Evolutionary conservation across 441 rosid species (phyloP), one percentile per base, ranked within the genome.

Genomic region (Cnidoscolus chayamansa): DNA sequence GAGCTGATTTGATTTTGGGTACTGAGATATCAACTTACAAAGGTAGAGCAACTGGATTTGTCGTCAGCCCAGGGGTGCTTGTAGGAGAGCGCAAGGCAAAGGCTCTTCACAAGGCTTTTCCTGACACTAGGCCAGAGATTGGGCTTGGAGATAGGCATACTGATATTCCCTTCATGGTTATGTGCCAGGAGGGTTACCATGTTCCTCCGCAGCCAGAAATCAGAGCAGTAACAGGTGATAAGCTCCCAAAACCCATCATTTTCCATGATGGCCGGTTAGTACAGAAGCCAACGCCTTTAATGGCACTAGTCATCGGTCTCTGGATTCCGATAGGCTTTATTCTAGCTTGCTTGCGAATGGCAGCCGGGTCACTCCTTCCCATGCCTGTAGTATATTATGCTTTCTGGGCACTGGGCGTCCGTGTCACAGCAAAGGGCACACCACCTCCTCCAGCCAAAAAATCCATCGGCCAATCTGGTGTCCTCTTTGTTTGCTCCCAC

Each of bases 251-350:
- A 70, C 86, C 86, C 0, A 67, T 88, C 35, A 47, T 88, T 63
- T 88, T 88, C 80, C 92, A 84, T 35, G 90, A 86, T 47, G 87
- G 88, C 4, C 82, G 90, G n/a, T 80, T 86, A 2, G 93, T 86
- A 31, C 85, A 85, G 67, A 86, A 81, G 62, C 93, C 89, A 58
- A 79, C 84, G 6, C 90, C 89, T 1, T 73, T 84, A 40, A 72
- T 63, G 65, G 82, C 89, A 10, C 75, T 88, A 15, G 69, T 86
- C 47, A 80, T 68, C 58, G 62, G 81, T n/a, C 76, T 86, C 3
- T 88, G 88, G 89, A 79, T 85, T 47, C 90, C 87, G 3, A 56
- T 85, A 2, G 93, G 89, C 54, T 84, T 88, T 77, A 25, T 82
- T 66, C 80, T 86, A 20, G 84, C 86, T 13, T 78, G 84, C 74